Evolutionary conservation across 371 early-diverging fungal genomes (phyloP).

Genomic region (Circinella umbellata): DNA sequence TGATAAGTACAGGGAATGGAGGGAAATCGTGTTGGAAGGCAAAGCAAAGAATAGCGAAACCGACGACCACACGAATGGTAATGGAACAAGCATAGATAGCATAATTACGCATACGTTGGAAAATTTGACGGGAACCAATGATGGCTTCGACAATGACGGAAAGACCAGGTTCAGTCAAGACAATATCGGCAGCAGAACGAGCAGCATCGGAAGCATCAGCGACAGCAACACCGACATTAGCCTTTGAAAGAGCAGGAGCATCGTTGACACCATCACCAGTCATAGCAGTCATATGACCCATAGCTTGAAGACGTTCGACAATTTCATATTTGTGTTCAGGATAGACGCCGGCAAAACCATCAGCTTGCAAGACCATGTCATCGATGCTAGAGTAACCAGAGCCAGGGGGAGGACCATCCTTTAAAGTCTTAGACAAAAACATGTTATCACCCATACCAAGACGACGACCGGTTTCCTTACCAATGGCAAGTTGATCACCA

Average conservation of each 20-base stretch:
- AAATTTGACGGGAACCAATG: conserved; percentile 69
- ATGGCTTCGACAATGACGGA: conserved; percentile 74
- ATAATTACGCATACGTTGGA: conserved; percentile 74
- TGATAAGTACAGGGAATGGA: conserved; percentile 67
- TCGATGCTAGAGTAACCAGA: conserved; percentile 79
- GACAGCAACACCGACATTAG: conserved; percentile 86
- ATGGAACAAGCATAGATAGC: conserved; percentile 67
- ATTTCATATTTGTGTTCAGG: conserved; percentile 97
- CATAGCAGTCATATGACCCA: conserved; percentile 86
- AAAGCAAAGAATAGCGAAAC: conserved; percentile 60
- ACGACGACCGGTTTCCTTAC: conserved; percentile 83
- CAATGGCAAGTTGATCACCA: conserved; percentile 93
- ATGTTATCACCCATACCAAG: conserved; percentile 77
- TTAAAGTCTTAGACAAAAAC: conserved; percentile 78
- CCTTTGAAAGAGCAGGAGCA: conserved; percentile 92
- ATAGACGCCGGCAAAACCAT: conserved; percentile 91
- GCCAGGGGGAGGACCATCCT: conserved; percentile 71
- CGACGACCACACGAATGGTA: conserved; percentile 68
- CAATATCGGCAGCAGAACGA: conserved; percentile 79
- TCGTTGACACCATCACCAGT: conserved; percentile 98
- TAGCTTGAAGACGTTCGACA: conserved; percentile 87
- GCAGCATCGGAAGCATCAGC: conserved; percentile 81
- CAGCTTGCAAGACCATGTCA: conserved; percentile 77
- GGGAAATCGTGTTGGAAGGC: conserved; percentile 67
- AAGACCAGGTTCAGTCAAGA: conserved; percentile 79